Evolutionary conservation across 345 rosid species (phyloP), one percentile per base, ranked within the genome.

Genomic region (Abelmoschus esculentus): DNA sequence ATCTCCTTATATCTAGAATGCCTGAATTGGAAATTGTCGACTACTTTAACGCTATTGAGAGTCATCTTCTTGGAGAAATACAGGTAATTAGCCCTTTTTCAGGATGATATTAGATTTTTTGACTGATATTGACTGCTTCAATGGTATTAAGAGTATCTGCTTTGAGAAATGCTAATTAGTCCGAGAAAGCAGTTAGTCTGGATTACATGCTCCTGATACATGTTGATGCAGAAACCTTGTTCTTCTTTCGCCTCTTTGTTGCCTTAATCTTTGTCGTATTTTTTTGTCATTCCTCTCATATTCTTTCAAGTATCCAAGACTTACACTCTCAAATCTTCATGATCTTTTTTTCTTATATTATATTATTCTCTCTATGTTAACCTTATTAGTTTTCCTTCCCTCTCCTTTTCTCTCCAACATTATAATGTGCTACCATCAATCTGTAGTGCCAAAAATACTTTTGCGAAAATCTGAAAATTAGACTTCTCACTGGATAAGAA

Each of bases 11-110:
- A 31, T 82, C 82, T 64, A 83, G 78, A 80, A 89, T 88, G 90
- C 79, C 92, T 61, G 99, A 91, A 76, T 28, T 95, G 80, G 99
- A 91, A 84, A 83, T 86, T 74, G 87, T 91, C 56, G 99, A 95
- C 77, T 87, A 92, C 75, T 95, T 95, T 80, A 84, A 88, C 80
- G 89, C 90, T 44, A 87, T 95, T 42, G 99, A 95, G 86, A 87
- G 80, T 74, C 86, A 87, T 82, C 84, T 95, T 68, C 83, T 44
- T 9, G 78, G 78, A 66, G 97, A 95, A 88, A 78, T 78, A 69
- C 83, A 81, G 90, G 99, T 91, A 73, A 32, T 42, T 73, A 59
- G 15, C 72, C 26, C 63, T 67, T 72, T 31, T 42, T 52, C 31
- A 42, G 56, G 62, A 70, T 64, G 29, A 57, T 50, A 49, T 58